Evolutionary conservation across 345 rosid genomes (phyloP).

Genomic region (Fremontodendron californicum): DNA sequence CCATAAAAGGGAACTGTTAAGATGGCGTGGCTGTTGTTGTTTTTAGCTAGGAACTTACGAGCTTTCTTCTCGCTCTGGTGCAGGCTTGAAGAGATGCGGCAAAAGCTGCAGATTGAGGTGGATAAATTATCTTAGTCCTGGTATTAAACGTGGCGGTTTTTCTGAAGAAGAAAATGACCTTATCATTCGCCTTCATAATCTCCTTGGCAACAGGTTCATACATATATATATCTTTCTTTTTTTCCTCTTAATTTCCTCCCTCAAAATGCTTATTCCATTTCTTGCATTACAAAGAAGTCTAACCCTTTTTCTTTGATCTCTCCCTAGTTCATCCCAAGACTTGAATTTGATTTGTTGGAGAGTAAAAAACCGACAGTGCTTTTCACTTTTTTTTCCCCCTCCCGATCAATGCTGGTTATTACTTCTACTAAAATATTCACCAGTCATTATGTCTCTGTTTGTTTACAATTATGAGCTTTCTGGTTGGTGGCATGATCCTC

Average conservation of each 20-base stretch:
- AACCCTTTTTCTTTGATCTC: not conserved
- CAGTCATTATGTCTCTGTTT: too few relatives aligned
- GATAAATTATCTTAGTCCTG: slow-evolving; percentile 37
- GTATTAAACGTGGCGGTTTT: slow-evolving; percentile 32
- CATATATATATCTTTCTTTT: not conserved
- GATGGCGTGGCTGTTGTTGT: not conserved
- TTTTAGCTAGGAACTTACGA: not conserved
- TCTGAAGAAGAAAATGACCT: slow-evolving; percentile 30
- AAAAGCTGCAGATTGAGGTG: slow-evolving; percentile 44
- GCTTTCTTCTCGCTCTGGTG: not conserved
- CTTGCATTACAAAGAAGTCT: not conserved
- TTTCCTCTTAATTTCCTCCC: not conserved
- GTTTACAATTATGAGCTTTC: not conserved
- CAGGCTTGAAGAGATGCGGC: slow-evolving; percentile 39
- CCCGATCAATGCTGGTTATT: too few relatives aligned
- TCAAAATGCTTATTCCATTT: not conserved
- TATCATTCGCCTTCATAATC: slow-evolving; percentile 24
- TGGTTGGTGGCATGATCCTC: not conserved
- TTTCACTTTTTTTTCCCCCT: not conserved
- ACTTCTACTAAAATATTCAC: not conserved
- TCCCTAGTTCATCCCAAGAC: not conserved
- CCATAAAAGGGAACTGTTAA: not conserved
- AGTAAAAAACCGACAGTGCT: not conserved
- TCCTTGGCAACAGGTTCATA: slow-evolving; percentile 25
- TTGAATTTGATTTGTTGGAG: not conserved